Evolutionary conservation across 768 basidiomycete genomes (phyloP).

Genomic region (Hemileccinum rubropunctum): DNA sequence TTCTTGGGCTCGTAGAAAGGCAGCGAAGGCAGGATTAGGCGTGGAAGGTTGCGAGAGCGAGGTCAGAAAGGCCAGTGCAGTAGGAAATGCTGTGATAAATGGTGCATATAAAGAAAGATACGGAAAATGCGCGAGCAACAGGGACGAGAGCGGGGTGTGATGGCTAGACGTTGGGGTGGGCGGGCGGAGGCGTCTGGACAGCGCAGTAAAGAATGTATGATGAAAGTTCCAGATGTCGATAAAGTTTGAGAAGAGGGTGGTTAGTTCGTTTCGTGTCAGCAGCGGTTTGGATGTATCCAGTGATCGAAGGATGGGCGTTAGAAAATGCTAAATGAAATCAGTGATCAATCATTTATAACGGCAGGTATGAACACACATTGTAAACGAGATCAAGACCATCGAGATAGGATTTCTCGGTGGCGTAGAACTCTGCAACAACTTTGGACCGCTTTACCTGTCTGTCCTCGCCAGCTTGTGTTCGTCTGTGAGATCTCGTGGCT

Average conservation of each 20-base stretch:
- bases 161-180: constrained; percentile 17
- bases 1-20: constrained; percentile 65
- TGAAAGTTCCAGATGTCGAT: constrained; percentile 91
- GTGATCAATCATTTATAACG: not conserved
- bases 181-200: constrained; percentile 42
- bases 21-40: constrained; percentile 47
- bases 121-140: constrained; percentile 80
- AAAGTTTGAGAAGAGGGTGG: constrained; percentile 81
- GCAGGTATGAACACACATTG: constrained; percentile 46
- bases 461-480: constrained; percentile 45
- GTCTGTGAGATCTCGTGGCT: constrained; percentile 20
- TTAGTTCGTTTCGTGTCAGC: constrained; percentile 66
- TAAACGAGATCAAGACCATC: constrained; percentile 82
- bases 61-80: constrained; percentile 56
- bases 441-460: constrained; percentile 57
- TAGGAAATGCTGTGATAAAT: constrained; percentile 76
- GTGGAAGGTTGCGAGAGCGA: constrained; percentile 49
- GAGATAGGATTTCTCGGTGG: constrained; percentile 79
- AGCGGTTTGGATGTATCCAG: constrained; percentile 66
- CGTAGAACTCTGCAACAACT: constrained; percentile 76
- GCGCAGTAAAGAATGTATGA: constrained; percentile 64
- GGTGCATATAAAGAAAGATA: constrained; percentile 86
- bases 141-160: constrained; percentile 48
- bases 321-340: constrained; percentile 60
- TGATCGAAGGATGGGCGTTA: constrained; percentile 74